Conservation (phyloP, 75 land plant genomes). For the Sequoiadendron giganteum region DNA sequence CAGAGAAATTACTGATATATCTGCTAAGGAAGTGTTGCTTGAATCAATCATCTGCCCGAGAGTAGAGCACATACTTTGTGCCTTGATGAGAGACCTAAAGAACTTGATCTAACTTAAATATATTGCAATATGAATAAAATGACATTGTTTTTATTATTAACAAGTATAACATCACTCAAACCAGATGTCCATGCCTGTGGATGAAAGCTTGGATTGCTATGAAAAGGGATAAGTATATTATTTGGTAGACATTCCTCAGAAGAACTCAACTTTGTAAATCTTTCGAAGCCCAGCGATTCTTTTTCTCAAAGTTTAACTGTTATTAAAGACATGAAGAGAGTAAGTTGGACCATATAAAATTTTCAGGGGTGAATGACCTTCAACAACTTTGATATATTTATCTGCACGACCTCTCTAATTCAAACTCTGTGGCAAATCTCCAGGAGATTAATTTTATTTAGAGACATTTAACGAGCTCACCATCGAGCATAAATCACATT, state of each 20-base stretch:
- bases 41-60: background rate
- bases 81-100: too few species aligned
- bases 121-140: background rate
- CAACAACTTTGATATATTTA: too few species aligned
- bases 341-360: too few species aligned
- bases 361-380: too few species aligned
- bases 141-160: background rate
- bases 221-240: background rate
- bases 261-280: background rate
- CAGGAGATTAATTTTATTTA: too few species aligned
- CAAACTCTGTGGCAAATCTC: too few species aligned
- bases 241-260: background rate
- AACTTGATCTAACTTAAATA: too few species aligned
- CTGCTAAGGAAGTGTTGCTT: background rate
- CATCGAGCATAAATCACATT: background rate
- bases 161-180: background rate
- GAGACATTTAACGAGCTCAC: background rate
- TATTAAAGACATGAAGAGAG: too few species aligned
- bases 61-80: too few species aligned
- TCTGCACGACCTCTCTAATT: too few species aligned
- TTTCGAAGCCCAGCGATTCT: background rate
- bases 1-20: background rate
- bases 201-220: background rate
- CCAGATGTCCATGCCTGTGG: background rate
- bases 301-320: background rate